These are phyloP conservation scores for Penicillium italicum DNA, from an alignment of 2,329 filamentous ascomycete species.

Conservation along the genomic window DNA sequence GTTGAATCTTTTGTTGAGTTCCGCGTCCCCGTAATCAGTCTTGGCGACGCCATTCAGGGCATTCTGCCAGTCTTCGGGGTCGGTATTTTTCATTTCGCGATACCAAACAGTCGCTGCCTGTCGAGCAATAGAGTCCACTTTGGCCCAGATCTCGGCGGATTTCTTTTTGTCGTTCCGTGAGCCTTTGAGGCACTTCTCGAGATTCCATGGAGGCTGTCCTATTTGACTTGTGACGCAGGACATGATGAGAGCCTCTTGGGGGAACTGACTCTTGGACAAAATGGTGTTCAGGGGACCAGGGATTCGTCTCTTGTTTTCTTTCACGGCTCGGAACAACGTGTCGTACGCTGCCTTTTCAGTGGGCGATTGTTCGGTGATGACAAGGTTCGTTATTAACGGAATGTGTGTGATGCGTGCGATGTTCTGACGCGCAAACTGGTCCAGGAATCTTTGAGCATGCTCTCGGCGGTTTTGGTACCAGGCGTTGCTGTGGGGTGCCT, in stretches of 20 bases:
- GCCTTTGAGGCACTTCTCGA: slow-evolving; percentile 20
- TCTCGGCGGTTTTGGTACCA: slow-evolving; percentile 53
- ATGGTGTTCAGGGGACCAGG: slow-evolving; percentile 43
- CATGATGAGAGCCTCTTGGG: slow-evolving; percentile 42
- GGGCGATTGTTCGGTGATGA: slow-evolving; percentile 44
- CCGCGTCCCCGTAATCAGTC: not conserved
- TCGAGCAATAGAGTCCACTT: not conserved
- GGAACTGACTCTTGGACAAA: slow-evolving; percentile 38
- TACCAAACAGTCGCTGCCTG: not conserved
- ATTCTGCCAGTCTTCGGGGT: not conserved
- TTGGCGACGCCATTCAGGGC: not conserved
- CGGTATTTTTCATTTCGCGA: not conserved
- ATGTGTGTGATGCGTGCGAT: slow-evolving; percentile 47
- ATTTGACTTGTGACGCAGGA: slow-evolving; percentile 40
- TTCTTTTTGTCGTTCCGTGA: not conserved
- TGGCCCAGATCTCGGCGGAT: not conserved
- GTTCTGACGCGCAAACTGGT: slow-evolving; percentile 52
- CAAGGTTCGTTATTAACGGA: slow-evolving; percentile 42
- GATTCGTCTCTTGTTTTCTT: slow-evolving; percentile 29
- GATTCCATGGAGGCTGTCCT: slow-evolving; percentile 23
- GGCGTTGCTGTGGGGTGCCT: slow-evolving; percentile 47
- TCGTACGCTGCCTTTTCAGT: slow-evolving; percentile 54
- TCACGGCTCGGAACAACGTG: slow-evolving; percentile 54
- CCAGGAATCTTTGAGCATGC: slow-evolving; percentile 54
- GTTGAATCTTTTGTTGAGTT: not conserved